phyloP scores from a whole-genome alignment of 1,284 basidiomycete genomes.

The Pseudozyma pruni region DNA sequence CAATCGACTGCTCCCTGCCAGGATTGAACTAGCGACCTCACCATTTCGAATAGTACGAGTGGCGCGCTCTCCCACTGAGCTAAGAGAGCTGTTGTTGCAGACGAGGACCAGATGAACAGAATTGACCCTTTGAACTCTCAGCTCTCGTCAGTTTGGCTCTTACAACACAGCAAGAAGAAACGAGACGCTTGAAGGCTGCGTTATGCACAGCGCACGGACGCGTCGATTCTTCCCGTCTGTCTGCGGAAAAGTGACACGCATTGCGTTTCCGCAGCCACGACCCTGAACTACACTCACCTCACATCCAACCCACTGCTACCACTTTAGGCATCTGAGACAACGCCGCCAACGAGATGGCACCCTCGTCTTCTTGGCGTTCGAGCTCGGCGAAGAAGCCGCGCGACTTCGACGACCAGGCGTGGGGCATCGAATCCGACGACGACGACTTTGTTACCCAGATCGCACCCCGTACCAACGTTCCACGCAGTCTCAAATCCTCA shows the following conservation, averaged over 20 bases:
- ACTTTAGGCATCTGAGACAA: too few relatives aligned
- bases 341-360: constrained; percentile 6
- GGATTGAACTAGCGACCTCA: constrained; percentile 55
- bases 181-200: not conserved
- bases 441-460: constrained; percentile 64
- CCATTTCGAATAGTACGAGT: constrained; percentile 39
- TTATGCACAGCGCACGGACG: constrained; percentile 2
- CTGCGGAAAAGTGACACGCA: constrained; percentile 1
- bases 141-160: too few relatives aligned
- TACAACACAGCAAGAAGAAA: not conserved
- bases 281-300: too few relatives aligned
- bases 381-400: constrained; percentile 7
- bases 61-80: constrained; percentile 54
- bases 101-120: too few relatives aligned
- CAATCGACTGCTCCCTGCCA: constrained; percentile 25
- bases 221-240: not conserved
- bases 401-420: constrained; percentile 65
- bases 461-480: constrained; percentile 37
- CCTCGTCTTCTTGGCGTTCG: constrained; percentile 9
- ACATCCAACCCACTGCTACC: too few relatives aligned
- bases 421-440: constrained; percentile 65
- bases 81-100: constrained; percentile 7
- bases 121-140: too few relatives aligned
- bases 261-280: too few relatives aligned
- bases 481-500: constrained; percentile 30